phyloP scores from a whole-genome alignment of 768 basidiomycete genomes.

The Dentipellis fragilis region DNA sequence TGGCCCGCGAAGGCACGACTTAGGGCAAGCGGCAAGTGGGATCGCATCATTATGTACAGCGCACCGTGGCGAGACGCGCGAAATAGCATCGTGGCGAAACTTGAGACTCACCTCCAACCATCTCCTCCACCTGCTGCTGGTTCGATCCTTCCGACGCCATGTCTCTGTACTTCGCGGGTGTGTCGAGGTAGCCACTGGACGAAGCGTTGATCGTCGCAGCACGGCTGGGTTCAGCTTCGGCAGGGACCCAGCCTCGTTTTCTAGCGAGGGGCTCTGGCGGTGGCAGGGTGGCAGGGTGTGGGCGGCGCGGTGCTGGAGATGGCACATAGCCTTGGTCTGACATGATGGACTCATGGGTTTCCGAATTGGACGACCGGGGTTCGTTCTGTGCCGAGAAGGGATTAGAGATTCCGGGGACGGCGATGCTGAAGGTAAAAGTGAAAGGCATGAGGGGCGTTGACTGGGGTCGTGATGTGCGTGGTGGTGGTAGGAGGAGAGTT shows the following conservation, averaged over 20 bases:
- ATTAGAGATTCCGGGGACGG: constrained; percentile 55
- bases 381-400: constrained; percentile 37
- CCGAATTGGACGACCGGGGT: constrained; percentile 9
- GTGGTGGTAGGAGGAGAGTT: not conserved
- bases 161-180: constrained; percentile 51
- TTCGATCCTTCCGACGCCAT: constrained; percentile 15
- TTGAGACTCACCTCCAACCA: constrained; percentile 31
- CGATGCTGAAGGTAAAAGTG: constrained; percentile 63
- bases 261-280: constrained; percentile 33
- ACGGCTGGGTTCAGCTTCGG: constrained; percentile 42
- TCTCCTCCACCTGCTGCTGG: constrained; percentile 34
- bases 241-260: constrained; percentile 70
- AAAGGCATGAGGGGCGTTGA: constrained; percentile 33
- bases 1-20: not conserved
- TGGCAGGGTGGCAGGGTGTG: constrained; percentile 26
- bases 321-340: constrained; percentile 17
- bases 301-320: constrained; percentile 3
- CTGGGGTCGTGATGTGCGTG: not conserved
- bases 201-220: constrained; percentile 43
- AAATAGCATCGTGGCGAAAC: not conserved
- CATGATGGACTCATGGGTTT: constrained; percentile 13
- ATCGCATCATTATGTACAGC: constrained; percentile 2
- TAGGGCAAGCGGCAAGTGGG: not conserved
- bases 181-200: constrained; percentile 58
- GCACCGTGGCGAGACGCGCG: not conserved